Evolutionary conservation across 306 rosid genomes (phyloP).

Genomic region (Vigna reflexopilosa): DNA sequence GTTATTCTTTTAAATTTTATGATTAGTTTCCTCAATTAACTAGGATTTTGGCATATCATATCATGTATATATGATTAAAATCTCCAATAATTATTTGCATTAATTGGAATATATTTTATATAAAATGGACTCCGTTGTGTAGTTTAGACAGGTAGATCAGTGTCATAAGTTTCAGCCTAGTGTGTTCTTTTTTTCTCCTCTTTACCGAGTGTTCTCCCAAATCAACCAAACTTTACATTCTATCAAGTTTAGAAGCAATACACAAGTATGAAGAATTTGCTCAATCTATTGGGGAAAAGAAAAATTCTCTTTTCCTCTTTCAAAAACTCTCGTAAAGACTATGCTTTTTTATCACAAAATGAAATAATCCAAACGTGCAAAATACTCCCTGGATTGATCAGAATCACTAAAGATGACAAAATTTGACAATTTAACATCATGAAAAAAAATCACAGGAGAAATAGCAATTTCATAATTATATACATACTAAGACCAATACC

Average conservation of each 20-base stretch:
- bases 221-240: conserved; percentile 24
- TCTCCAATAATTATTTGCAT: too few species aligned
- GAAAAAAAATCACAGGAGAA: neutral
- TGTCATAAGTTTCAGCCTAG: neutral
- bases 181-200: neutral
- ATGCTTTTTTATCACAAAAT: conserved; percentile 7
- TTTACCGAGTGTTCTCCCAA: neutral
- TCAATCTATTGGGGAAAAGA: neutral
- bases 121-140: too few species aligned
- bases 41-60: too few species aligned
- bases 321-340: neutral
- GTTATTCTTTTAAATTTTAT: too few species aligned
- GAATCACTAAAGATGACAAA: conserved; percentile 17
- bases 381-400: conserved; percentile 6
- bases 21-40: too few species aligned
- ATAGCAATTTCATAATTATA: conserved; percentile 10
- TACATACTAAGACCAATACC: conserved; percentile 46
- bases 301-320: too few species aligned
- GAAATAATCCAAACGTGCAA: neutral
- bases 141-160: too few species aligned
- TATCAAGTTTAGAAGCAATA: conserved; percentile 1
- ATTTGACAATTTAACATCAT: neutral
- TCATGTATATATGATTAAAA: too few species aligned
- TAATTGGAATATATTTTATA: too few species aligned
- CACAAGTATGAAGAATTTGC: neutral